Evolutionary conservation across 768 basidiomycete genomes (phyloP).

Genomic region (Pisolithus sp.): DNA sequence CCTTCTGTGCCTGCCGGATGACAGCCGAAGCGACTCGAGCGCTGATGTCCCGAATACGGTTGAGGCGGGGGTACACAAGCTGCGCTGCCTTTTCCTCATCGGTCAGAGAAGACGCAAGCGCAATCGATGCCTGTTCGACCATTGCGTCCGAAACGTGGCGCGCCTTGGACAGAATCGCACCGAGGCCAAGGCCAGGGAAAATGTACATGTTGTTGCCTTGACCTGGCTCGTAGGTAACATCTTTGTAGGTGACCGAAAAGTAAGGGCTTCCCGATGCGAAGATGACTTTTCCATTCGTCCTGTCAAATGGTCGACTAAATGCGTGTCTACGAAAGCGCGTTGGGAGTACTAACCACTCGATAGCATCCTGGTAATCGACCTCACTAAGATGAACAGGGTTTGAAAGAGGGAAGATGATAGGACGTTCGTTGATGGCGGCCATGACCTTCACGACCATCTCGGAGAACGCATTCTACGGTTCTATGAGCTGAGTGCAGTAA

Average conservation of each 20-base stretch:
- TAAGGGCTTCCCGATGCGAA: slow-evolving; percentile 76
- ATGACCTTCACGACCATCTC: slow-evolving; percentile 57
- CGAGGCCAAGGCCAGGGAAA: slow-evolving; percentile 57
- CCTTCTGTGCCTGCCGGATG: slow-evolving; percentile 56
- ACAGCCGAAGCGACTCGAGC: slow-evolving; percentile 57
- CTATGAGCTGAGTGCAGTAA: neutral
- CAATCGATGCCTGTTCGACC: slow-evolving; percentile 61
- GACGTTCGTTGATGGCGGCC: slow-evolving; percentile 56
- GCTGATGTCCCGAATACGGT: slow-evolving; percentile 61
- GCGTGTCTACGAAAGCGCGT: neutral
- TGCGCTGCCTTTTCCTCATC: slow-evolving; percentile 47
- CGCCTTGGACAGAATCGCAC: slow-evolving; percentile 52
- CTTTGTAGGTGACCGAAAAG: slow-evolving; percentile 41
- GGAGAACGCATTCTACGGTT: slow-evolving; percentile 47
- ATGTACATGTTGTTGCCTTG: slow-evolving; percentile 83
- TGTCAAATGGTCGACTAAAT: slow-evolving; percentile 14
- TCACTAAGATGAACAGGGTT: slow-evolving; percentile 64
- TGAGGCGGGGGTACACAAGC: slow-evolving; percentile 64
- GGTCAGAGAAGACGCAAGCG: slow-evolving; percentile 52
- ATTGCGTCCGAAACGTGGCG: slow-evolving; percentile 58
- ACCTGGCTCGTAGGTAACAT: slow-evolving; percentile 50
- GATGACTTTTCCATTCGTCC: slow-evolving; percentile 60
- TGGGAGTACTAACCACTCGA: slow-evolving; percentile 40
- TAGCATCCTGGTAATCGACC: slow-evolving; percentile 53
- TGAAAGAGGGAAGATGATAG: slow-evolving; percentile 80